These are phyloP conservation scores for Quillaja saponaria DNA, from an alignment of 306 rosid species.

Conservation along the genomic window DNA sequence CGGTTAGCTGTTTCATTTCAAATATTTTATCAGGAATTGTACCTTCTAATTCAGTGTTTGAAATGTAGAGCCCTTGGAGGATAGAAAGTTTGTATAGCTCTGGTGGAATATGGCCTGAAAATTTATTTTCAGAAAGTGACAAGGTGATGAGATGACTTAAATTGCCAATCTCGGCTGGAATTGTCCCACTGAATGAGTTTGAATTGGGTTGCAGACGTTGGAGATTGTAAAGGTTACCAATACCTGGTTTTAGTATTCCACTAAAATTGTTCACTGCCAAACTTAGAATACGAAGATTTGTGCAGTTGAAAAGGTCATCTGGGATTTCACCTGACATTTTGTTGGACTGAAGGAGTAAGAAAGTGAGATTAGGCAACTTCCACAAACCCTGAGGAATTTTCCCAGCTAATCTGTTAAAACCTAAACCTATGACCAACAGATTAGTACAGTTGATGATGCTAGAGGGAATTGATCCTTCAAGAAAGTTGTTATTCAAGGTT, in stretches of 20 bases:
- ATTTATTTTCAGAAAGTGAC: conserved; percentile 52
- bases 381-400: conserved; percentile 66
- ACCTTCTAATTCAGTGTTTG: conserved; percentile 60
- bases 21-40: conserved; percentile 59
- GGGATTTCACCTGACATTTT: conserved; percentile 77
- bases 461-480: conserved; percentile 65
- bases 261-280: conserved; percentile 50
- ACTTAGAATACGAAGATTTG: conserved; percentile 53
- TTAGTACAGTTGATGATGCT: conserved; percentile 71
- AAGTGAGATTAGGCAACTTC: conserved; percentile 62
- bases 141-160: conserved; percentile 53
- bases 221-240: conserved; percentile 61
- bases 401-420: conserved; percentile 53
- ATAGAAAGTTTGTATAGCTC: conserved; percentile 63
- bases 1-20: conserved; percentile 48
- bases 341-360: conserved; percentile 47
- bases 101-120: conserved; percentile 67
- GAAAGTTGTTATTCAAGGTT: conserved; percentile 33
- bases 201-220: conserved; percentile 21
- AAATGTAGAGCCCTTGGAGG: conserved; percentile 67
- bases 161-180: conserved; percentile 70
- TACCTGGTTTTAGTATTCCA: conserved; percentile 59
- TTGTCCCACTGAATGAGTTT: conserved; percentile 66
- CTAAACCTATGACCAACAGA: conserved; percentile 47
- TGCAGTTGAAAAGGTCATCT: conserved; percentile 70